Conservation (phyloP, 306 rosid genomes). For the Senna siamea region DNA sequence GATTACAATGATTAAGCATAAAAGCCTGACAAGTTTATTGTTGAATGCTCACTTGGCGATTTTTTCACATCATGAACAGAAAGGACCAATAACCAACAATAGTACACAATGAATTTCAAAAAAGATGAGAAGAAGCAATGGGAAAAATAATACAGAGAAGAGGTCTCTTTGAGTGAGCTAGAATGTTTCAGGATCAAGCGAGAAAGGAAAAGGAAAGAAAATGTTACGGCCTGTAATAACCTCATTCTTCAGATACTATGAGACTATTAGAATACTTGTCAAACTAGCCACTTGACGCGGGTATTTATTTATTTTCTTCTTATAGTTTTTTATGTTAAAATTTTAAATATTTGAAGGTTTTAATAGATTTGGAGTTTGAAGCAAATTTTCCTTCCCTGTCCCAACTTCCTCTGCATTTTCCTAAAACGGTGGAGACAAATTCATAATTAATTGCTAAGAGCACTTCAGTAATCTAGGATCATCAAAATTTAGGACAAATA, state of each 20-base stretch:
- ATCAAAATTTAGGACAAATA: not conserved
- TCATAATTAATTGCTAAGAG: too few species aligned
- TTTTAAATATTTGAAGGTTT: too few species aligned
- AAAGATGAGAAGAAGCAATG: not conserved
- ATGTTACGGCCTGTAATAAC: not conserved
- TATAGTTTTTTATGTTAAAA: too few species aligned
- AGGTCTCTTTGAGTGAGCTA: not conserved
- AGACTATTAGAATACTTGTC: not conserved
- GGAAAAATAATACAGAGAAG: not conserved
- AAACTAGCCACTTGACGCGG: too few species aligned
- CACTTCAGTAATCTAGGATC: too few species aligned
- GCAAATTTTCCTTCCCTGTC: too few species aligned
- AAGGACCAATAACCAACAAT: slow-evolving; percentile 8
- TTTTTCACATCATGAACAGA: slow-evolving; percentile 1
- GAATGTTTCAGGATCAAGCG: not conserved
- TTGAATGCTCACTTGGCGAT: too few species aligned
- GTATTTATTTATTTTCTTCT: too few species aligned
- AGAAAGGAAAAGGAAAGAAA: not conserved
- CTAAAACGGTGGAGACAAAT: too few species aligned
- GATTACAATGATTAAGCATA: slow-evolving; percentile 4
- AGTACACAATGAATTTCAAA: not conserved
- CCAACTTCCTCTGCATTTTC: too few species aligned
- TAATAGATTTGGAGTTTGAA: too few species aligned
- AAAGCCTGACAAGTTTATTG: too few species aligned
- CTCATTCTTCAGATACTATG: not conserved